Conservation (phyloP, 2,329 filamentous ascomycete genomes). For the Penicillium sp. region DNA sequence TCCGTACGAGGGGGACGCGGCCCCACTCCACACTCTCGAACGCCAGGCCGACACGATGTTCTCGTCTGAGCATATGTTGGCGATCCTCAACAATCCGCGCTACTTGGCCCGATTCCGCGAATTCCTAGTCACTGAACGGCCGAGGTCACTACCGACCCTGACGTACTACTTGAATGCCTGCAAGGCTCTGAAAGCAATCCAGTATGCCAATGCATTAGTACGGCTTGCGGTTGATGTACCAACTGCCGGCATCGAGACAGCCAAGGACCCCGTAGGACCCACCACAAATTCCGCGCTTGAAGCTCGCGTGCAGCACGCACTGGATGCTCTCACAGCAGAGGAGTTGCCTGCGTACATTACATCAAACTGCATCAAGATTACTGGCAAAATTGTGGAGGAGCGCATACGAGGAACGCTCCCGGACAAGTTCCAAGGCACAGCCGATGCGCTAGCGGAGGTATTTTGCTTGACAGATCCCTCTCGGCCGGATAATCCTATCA, state of each 20-base stretch:
- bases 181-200: conserved; percentile 71
- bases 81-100: conserved; percentile 66
- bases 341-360: conserved; percentile 74
- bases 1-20: conserved; percentile 30
- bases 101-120: conserved; percentile 68
- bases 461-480: conserved; percentile 78
- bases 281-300: conserved; percentile 64
- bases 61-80: conserved; percentile 64
- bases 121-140: conserved; percentile 64
- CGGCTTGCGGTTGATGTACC: conserved; percentile 57
- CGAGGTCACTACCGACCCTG: conserved; percentile 66
- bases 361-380: conserved; percentile 68
- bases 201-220: conserved; percentile 70
- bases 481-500: conserved; percentile 72
- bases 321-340: conserved; percentile 65
- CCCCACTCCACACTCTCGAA: conserved; percentile 59
- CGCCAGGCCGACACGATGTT: conserved; percentile 66
- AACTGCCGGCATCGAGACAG: conserved; percentile 62
- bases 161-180: conserved; percentile 73
- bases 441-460: conserved; percentile 74
- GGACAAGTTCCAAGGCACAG: conserved; percentile 65
- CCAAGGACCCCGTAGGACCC: conserved; percentile 52
- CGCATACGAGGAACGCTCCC: conserved; percentile 71
- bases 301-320: conserved; percentile 65
- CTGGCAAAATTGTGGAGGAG: conserved; percentile 68